A percentile compares a stretch with the other conserved stretches of the same genome.
Evolutionary conservation across 2,329 filamentous ascomycete genomes (phyloP).

Genomic region (Beauveria sp.): DNA sequence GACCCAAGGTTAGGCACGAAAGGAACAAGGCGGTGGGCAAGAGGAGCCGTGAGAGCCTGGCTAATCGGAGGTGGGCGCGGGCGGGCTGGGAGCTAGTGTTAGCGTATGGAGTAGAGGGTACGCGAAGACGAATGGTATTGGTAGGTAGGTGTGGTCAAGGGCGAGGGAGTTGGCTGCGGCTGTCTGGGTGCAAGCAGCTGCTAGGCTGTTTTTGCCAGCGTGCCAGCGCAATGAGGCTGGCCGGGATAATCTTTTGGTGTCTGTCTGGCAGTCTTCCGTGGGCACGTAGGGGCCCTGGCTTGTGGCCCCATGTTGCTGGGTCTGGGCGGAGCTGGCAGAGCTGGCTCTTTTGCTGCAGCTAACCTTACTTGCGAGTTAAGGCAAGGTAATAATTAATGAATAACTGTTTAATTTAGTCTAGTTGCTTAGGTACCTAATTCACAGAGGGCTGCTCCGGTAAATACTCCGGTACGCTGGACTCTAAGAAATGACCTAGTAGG

Average conservation of each 20-base stretch:
- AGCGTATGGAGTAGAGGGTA: background rate
- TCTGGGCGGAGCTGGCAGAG: background rate
- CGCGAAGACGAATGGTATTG: background rate
- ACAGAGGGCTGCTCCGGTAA: background rate
- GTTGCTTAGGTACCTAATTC: background rate
- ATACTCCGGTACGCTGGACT: background rate
- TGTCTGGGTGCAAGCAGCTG: background rate
- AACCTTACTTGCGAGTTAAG: too few species aligned
- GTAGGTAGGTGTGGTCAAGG: background rate
- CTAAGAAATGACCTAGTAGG: background rate
- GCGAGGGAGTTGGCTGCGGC: background rate
- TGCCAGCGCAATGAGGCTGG: slow-evolving; percentile 4
- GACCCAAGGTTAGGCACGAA: slow-evolving; percentile 10
- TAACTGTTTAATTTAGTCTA: too few species aligned
- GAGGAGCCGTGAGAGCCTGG: background rate
- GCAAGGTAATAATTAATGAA: too few species aligned
- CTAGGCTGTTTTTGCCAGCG: too few species aligned
- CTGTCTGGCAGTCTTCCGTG: background rate
- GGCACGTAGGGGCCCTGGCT: background rate
- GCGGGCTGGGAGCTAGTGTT: background rate
- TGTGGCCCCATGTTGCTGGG: background rate
- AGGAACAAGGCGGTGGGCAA: slow-evolving; percentile 11
- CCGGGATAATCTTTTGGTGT: background rate
- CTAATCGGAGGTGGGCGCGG: background rate
- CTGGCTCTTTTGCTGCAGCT: background rate